A percentile compares a stretch with the other conserved stretches of the same genome.
Evolutionary conservation across 2,329 filamentous ascomycete species (phyloP).

Genomic region (Ploettnerulaceae sp.): DNA sequence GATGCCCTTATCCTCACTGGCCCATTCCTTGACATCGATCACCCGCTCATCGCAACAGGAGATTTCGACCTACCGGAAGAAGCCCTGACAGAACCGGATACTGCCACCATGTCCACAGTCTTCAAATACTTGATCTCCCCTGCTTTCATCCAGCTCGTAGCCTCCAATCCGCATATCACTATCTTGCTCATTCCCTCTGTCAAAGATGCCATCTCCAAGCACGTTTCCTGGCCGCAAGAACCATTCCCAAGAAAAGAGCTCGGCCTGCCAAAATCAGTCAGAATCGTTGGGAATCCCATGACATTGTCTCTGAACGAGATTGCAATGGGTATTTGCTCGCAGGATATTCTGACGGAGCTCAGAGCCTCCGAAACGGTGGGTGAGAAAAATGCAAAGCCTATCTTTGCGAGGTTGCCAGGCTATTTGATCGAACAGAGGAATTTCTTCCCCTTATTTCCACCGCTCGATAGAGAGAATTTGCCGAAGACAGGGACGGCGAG

Average conservation of each 20-base stretch:
- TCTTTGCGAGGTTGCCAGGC: constrained; percentile 59
- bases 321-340: constrained; percentile 72
- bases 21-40: constrained; percentile 87
- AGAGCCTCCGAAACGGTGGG: constrained; percentile 65
- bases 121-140: constrained; percentile 78
- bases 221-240: constrained; percentile 83
- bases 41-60: constrained; percentile 77
- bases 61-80: constrained; percentile 73
- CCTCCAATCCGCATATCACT: constrained; percentile 71
- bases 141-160: constrained; percentile 64
- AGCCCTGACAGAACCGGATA: constrained; percentile 65
- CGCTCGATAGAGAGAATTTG: constrained; percentile 62
- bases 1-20: constrained; percentile 78
- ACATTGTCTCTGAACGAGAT: constrained; percentile 84
- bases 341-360: constrained; percentile 81
- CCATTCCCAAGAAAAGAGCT: constrained; percentile 65
- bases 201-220: constrained; percentile 74
- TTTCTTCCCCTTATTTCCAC: constrained; percentile 86
- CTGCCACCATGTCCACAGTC: constrained; percentile 72
- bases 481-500: constrained; percentile 59
- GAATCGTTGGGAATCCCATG: constrained; percentile 85
- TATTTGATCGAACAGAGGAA: constrained; percentile 86
- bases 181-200: constrained; percentile 79
- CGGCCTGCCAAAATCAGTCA: constrained; percentile 70
- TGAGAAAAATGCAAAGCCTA: constrained; percentile 45